Percentiles rank a stretch among this genome's conserved stretches.
Evolutionary conservation across 768 basidiomycete genomes (phyloP).

Genomic region (Suillus subalutaceus): DNA sequence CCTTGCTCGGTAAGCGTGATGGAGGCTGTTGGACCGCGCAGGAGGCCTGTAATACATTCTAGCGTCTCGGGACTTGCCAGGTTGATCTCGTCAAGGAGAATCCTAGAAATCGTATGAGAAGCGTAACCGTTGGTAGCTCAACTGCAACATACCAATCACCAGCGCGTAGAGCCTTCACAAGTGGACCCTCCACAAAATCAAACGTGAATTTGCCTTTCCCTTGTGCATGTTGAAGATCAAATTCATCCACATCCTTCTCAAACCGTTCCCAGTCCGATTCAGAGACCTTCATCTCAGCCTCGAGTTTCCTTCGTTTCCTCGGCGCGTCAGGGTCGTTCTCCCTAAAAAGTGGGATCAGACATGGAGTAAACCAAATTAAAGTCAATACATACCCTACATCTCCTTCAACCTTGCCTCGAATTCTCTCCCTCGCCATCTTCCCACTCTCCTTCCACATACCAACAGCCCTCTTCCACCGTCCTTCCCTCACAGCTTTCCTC

Average conservation of each 20-base stretch:
- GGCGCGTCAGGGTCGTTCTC: slow-evolving; percentile 47
- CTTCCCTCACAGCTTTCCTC: slow-evolving; percentile 76
- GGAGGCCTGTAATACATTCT: slow-evolving; percentile 87
- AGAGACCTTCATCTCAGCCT: slow-evolving; percentile 45
- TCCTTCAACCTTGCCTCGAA: slow-evolving; percentile 41
- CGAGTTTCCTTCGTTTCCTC: slow-evolving; percentile 72
- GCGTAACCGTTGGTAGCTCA: neutral
- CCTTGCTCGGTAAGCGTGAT: slow-evolving; percentile 94
- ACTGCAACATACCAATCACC: slow-evolving; percentile 81
- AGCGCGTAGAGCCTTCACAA: slow-evolving; percentile 84
- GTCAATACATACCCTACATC: slow-evolving; percentile 26
- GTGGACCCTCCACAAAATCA: slow-evolving; percentile 92
- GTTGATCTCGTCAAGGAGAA: slow-evolving; percentile 96
- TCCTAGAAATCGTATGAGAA: slow-evolving; percentile 48
- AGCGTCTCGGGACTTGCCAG: slow-evolving; percentile 92
- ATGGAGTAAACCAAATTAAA: neutral
- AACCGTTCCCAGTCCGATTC: slow-evolving; percentile 69
- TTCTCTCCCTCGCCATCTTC: slow-evolving; percentile 67
- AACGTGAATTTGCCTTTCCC: slow-evolving; percentile 91
- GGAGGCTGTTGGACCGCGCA: slow-evolving; percentile 84
- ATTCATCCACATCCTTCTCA: slow-evolving; percentile 68
- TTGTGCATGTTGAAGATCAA: slow-evolving; percentile 87
- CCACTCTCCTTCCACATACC: slow-evolving; percentile 83
- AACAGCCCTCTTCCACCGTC: slow-evolving; percentile 84
- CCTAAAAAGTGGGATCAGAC: neutral